Conservation (phyloP, 2,329 filamentous ascomycete species). For the Trichoderma sp. region DNA sequence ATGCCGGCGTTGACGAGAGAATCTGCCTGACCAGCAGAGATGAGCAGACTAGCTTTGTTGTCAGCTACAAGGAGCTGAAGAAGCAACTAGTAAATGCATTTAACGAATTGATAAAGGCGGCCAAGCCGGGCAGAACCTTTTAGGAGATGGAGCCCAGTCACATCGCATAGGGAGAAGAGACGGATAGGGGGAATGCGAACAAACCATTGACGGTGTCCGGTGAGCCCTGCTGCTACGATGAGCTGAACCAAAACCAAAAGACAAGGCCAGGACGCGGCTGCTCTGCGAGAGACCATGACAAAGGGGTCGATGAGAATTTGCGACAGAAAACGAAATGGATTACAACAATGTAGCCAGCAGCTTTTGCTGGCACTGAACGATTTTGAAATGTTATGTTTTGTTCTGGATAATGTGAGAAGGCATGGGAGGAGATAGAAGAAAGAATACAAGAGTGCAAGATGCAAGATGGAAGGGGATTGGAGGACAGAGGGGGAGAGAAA, state of each 20-base stretch:
- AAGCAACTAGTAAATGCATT: constrained; percentile 59
- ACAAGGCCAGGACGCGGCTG: neutral
- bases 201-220: neutral
- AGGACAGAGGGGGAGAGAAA: neutral
- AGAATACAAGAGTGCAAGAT: neutral
- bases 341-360: neutral
- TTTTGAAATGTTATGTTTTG: neutral
- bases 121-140: constrained; percentile 38
- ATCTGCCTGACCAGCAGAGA: constrained; percentile 84
- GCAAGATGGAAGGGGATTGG: neutral
- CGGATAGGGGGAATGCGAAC: neutral
- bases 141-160: constrained; percentile 27
- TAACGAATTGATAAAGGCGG: constrained; percentile 54
- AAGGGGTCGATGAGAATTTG: neutral
- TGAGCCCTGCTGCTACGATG: neutral
- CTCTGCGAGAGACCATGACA: neutral
- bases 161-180: neutral
- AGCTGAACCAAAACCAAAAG: neutral
- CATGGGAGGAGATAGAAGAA: neutral
- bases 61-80: constrained; percentile 87
- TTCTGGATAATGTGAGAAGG: neutral
- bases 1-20: constrained; percentile 84
- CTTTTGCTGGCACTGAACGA: neutral
- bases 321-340: neutral
- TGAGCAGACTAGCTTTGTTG: constrained; percentile 82